Percentiles rank a stretch among this genome's conserved stretches.
phyloP scores from a whole-genome alignment of 2,329 filamentous ascomycete genomes.

The Mycogone perniciosa region DNA sequence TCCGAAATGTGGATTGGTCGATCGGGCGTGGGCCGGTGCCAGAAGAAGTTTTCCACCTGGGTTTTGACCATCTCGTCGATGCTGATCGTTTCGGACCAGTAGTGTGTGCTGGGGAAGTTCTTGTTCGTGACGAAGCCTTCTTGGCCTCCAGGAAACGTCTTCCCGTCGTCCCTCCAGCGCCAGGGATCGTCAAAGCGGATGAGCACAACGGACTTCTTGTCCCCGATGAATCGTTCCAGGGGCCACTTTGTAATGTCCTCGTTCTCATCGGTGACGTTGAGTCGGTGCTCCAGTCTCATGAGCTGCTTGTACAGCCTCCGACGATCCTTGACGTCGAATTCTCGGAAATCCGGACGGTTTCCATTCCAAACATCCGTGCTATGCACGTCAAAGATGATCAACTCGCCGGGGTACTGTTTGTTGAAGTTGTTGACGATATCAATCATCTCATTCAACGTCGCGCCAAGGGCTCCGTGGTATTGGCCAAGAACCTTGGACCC shows the following conservation, averaged over 20 bases:
- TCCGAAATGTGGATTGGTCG: conserved; percentile 19
- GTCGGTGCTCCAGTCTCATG: conserved; percentile 17
- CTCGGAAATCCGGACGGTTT: neutral
- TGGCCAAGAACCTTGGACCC: conserved; percentile 10
- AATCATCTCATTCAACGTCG: conserved; percentile 23
- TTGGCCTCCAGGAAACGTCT: conserved; percentile 19
- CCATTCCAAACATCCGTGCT: conserved; percentile 1
- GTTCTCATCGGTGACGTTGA: conserved; percentile 14
- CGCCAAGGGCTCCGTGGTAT: conserved; percentile 22
- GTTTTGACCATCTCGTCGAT: conserved; percentile 14
- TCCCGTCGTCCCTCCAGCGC: conserved; percentile 9
- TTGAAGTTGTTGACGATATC: conserved; percentile 25
- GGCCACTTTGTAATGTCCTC: conserved; percentile 22
- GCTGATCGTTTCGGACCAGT: conserved; percentile 19
- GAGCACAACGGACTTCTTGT: conserved; percentile 21
- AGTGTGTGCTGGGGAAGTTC: conserved; percentile 21
- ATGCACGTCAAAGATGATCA: conserved; percentile 29
- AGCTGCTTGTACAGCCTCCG: conserved; percentile 18
- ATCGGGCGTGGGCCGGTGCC: conserved; percentile 11
- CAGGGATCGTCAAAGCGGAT: conserved; percentile 22
- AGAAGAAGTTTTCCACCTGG: conserved; percentile 17
- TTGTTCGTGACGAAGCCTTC: conserved; percentile 23
- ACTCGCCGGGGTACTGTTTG: conserved; percentile 24
- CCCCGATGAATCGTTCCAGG: conserved; percentile 22
- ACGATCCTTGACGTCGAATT: conserved; percentile 5